These are phyloP conservation scores for Phytophthora sp. DNA, from an alignment of 352 stramenopile species.

Conservation along the genomic window DNA sequence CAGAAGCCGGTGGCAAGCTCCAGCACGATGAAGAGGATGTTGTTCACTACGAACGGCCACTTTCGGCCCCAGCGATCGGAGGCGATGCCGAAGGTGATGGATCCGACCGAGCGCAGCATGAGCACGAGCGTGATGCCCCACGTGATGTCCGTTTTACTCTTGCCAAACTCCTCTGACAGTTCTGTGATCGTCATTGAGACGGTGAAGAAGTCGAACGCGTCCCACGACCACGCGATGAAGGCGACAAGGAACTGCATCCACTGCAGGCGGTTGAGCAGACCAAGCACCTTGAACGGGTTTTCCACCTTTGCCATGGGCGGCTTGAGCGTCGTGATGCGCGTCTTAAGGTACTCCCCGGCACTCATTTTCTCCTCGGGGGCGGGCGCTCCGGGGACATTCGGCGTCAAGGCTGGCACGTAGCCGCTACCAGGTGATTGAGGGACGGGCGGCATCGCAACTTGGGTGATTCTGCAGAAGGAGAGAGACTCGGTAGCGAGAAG, in stretches of 20 bases:
- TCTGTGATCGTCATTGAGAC: constrained; percentile 54
- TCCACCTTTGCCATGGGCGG: constrained; percentile 31
- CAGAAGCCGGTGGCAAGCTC: constrained; percentile 47
- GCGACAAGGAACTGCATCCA: constrained; percentile 43
- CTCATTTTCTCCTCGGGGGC: constrained; percentile 24
- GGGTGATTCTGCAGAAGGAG: background rate
- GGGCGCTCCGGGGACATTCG: constrained; percentile 13
- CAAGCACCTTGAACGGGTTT: constrained; percentile 33
- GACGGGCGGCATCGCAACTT: constrained; percentile 14
- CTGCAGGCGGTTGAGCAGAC: constrained; percentile 35
- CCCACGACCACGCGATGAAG: constrained; percentile 53
- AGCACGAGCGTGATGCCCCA: constrained; percentile 63
- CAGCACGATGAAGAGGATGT: constrained; percentile 48
- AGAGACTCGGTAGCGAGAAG: background rate
- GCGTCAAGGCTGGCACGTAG: constrained; percentile 35
- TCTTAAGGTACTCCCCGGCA: constrained; percentile 39
- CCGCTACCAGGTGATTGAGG: constrained; percentile 21
- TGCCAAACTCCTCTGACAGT: constrained; percentile 48
- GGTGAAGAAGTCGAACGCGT: constrained; percentile 67
- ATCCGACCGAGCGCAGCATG: constrained; percentile 52
- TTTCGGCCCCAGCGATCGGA: constrained; percentile 51
- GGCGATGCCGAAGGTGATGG: constrained; percentile 48
- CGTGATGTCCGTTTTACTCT: constrained; percentile 49
- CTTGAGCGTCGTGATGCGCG: constrained; percentile 46
- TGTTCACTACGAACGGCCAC: constrained; percentile 52